These are phyloP conservation scores for Pseudocercospora fijiensis DNA, from an alignment of 2,329 filamentous ascomycete genomes.

Conservation along the genomic window DNA sequence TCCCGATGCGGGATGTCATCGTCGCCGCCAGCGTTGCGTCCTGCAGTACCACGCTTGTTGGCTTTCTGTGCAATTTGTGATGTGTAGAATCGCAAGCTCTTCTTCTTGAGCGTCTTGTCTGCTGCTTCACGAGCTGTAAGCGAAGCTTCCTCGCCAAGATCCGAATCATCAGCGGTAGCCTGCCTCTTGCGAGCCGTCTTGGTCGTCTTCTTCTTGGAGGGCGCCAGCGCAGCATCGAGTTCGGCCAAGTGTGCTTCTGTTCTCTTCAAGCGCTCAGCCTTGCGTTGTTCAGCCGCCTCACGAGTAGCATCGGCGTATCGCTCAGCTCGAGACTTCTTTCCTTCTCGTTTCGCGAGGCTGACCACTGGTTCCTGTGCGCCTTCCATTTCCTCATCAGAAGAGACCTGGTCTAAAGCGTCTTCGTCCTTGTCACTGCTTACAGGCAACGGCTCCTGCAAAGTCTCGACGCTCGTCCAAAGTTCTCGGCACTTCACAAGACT, in stretches of 20 bases:
- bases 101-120: conserved; percentile 86
- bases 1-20: conserved; percentile 85
- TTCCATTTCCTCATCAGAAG: conserved; percentile 29
- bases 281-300: conserved; percentile 55
- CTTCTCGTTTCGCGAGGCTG: conserved; percentile 39
- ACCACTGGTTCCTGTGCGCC: neutral
- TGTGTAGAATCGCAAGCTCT: conserved; percentile 94
- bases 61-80: conserved; percentile 95
- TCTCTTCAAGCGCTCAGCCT: conserved; percentile 53
- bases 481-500: conserved; percentile 75
- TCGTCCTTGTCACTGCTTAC: conserved; percentile 10
- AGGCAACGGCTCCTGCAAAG: conserved; percentile 45
- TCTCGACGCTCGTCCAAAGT: conserved; percentile 74
- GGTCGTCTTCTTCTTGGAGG: conserved; percentile 24
- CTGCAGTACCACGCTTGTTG: conserved; percentile 74
- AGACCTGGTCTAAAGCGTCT: conserved; percentile 9
- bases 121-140: conserved; percentile 76
- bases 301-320: conserved; percentile 53
- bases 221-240: conserved; percentile 62
- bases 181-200: conserved; percentile 26
- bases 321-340: conserved; percentile 49
- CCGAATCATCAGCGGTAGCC: conserved; percentile 66
- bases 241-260: conserved; percentile 72
- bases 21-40: conserved; percentile 74
- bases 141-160: conserved; percentile 86